These are phyloP conservation scores for Cordyceps cateniannulata DNA, from an alignment of 2,329 filamentous ascomycete genomes.

Conservation along the genomic window DNA sequence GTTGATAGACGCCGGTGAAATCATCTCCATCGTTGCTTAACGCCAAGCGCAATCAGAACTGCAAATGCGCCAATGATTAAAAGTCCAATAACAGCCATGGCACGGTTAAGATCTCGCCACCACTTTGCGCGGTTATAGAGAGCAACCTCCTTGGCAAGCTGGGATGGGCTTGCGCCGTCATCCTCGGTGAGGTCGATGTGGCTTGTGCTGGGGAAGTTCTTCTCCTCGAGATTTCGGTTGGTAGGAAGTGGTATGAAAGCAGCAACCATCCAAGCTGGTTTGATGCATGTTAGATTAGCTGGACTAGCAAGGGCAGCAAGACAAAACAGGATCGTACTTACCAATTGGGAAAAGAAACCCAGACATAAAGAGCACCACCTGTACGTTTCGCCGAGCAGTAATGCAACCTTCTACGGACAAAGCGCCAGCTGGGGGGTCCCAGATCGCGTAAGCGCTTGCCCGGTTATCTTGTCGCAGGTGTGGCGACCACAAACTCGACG, in stretches of 20 bases:
- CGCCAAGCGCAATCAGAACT: constrained; percentile 45
- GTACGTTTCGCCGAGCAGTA: constrained; percentile 63
- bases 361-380: constrained; percentile 66
- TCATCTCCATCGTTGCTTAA: constrained; percentile 42
- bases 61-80: constrained; percentile 46
- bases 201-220: constrained; percentile 36
- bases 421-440: constrained; percentile 66
- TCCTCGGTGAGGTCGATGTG: constrained; percentile 32
- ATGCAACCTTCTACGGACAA: constrained; percentile 55
- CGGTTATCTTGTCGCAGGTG: constrained; percentile 61
- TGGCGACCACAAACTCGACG: constrained; percentile 64
- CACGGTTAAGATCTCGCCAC: constrained; percentile 55
- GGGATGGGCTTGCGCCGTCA: constrained; percentile 25
- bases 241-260: constrained; percentile 66
- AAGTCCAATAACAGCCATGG: constrained; percentile 51
- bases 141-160: constrained; percentile 35
- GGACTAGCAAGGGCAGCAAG: too few species aligned
- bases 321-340: constrained; percentile 37
- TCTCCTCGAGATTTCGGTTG: constrained; percentile 46
- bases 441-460: constrained; percentile 53
- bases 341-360: constrained; percentile 74
- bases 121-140: constrained; percentile 46
- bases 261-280: constrained; percentile 70
- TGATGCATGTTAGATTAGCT: not conserved
- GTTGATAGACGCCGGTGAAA: not conserved